Evolutionary conservation across 139 green algal genomes (phyloP), one percentile per base, ranked within the genome.

Genomic region (Nannochloris sp.): DNA sequence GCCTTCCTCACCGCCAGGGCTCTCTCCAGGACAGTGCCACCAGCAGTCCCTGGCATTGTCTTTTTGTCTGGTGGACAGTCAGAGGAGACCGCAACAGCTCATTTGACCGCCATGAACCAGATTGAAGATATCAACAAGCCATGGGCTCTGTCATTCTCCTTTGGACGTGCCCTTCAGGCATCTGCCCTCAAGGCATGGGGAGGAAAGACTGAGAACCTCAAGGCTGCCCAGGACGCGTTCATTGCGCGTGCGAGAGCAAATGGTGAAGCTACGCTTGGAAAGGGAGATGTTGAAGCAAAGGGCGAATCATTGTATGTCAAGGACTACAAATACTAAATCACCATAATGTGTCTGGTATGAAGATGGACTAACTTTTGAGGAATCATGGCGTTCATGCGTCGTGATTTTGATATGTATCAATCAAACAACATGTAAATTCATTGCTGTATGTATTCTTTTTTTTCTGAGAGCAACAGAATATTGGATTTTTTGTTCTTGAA

Each of bases 111-210:
- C 48, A 83, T 83, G 77, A 83, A 83, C 69, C 61, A 68, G 59
- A 21, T 75, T 7, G n/a, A 56, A 24, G 48, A 48, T 65, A 73
- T 84, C 21, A 70, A 82, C 61, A 72, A 80, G 21, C 90, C 90
- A 23, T 97, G 90, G 90, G 72, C 79, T 37, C 74, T 96, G 27
- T 89, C 87, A 23, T 96, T 95, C 77, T 91, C 81, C 15, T 95
- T 89, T 63, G 87, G 82, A 36, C 80, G 86, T 59, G 89, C 89
- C 24, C 76, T 96, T 54, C 70, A 76, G 63, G 66, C 61, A 16
- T 82, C 73, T 8, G 74, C 78, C 1, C 75, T 92, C 40, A 83
- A 89, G 62, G 76, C 80, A 3, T 92, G 85, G 85, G 68, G 78
- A 29, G 86, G 86, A 61, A 78, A 90, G 73, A 40, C 68, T 44